Evolutionary conservation across 352 stramenopile genomes (phyloP), one percentile per base, ranked within the genome.

Genomic region (Pythium insidiosum): DNA sequence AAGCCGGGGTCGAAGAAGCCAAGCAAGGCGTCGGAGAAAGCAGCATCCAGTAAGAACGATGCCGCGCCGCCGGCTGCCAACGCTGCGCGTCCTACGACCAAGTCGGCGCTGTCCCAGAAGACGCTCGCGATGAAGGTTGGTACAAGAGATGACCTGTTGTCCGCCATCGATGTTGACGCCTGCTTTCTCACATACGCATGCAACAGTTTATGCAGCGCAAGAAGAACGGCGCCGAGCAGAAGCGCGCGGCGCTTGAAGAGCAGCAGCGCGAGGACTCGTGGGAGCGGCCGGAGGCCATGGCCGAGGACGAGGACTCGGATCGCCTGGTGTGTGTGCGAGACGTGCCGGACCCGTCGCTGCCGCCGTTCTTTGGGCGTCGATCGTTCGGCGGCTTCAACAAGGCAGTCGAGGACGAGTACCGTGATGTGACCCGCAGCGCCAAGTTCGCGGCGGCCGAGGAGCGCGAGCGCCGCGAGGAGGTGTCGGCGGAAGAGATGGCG

Each of bases 121-220:
- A 92, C 79, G 29, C 60, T 92, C 28, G 79, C 79, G 15, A 92
- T 92, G 79, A 92, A 92, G 71, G 69, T 76, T 16, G 29, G 30
- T n/a, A 16, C 1, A 22, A 40, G n/a, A 29, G 2, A 20, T 5
- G 5, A 11, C 13, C 21, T 20, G 41, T 23, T 38, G 2, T 19
- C 29, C 7, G 16, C 34, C 0, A 2, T 26, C 10, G 12, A 29
- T 16, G 24, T 22, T 6, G 41, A 23, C 9, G 19, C 11, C 16
- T 22, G 12, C 9, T 13, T 37, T 34, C 22, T 47, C 1, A 18
- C 31, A 18, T n/a, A 13, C 38, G 2, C 22, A 1, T 2, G 13
- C 6, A 38, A 18, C 57, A 90, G 79, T 92, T 92, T 42, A 92
- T 92, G 79, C 79, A 92, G 43, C 74, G 79, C 33, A 92, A 92